Conservation (phyloP, 2,329 filamentous ascomycete genomes). For the Trichophyton benhamiae region DNA sequence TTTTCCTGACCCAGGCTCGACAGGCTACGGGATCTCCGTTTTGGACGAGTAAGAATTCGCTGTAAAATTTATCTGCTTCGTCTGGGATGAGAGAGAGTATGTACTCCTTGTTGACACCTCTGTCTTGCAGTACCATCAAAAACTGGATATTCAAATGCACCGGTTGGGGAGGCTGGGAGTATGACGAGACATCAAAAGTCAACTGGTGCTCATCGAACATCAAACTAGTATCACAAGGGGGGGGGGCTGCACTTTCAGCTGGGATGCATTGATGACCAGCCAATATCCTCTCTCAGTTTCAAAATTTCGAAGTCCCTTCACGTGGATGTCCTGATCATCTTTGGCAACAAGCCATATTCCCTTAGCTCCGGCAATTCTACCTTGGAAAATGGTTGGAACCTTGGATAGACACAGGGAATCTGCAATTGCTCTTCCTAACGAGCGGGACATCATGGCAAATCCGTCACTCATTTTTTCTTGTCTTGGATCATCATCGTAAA, state of each 20-base stretch:
- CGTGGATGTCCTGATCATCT: conserved; percentile 14
- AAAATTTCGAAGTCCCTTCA: conserved; percentile 6
- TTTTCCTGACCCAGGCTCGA: conserved; percentile 17
- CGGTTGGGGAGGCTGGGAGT: conserved; percentile 32
- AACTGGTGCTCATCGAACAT: conserved; percentile 33
- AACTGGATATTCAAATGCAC: conserved; percentile 43
- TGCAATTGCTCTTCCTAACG: conserved; percentile 38
- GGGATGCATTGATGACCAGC: conserved; percentile 46
- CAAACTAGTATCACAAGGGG: conserved; percentile 25
- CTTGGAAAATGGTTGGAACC: conserved; percentile 44
- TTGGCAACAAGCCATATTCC: conserved; percentile 48
- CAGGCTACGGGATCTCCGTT: conserved; percentile 23
- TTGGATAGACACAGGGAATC: conserved; percentile 28
- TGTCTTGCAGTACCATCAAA: conserved; percentile 43
- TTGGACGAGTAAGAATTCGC: conserved; percentile 21
- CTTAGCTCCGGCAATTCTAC: conserved; percentile 47
- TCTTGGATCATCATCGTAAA: conserved; percentile 22
- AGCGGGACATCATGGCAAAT: conserved; percentile 43
- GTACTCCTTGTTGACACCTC: conserved; percentile 33
- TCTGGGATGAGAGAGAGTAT: conserved; percentile 33
- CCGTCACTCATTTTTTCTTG: conserved; percentile 38
- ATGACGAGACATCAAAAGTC: conserved; percentile 46
- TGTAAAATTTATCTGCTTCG: conserved; percentile 26
- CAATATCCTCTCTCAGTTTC: conserved; percentile 30
- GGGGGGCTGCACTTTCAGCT: conserved; percentile 43